phyloP scores from a whole-genome alignment of 75 land plant species.

The Selaginella moellendorffii region DNA sequence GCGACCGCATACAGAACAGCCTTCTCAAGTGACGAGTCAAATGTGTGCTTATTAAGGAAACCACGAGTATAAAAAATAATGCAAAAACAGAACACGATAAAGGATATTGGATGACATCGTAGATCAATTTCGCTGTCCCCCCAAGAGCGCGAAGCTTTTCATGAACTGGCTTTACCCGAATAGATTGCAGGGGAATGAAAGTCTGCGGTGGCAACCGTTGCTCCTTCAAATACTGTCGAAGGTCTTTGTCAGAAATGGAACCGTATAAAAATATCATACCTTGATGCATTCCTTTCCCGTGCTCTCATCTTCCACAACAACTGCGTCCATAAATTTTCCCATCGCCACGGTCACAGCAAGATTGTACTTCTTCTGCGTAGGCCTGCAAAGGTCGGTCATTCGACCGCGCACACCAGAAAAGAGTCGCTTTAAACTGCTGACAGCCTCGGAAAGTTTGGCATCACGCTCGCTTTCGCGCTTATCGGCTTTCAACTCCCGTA shows the following conservation, averaged over 20 bases:
- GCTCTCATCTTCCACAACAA: slow-evolving; percentile 91
- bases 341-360: slow-evolving; percentile 97
- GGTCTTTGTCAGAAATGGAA: not conserved
- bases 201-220: slow-evolving; percentile 92
- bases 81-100: not conserved
- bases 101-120: slow-evolving; percentile 96
- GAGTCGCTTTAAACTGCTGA: slow-evolving; percentile 69
- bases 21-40: slow-evolving; percentile 73
- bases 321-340: slow-evolving; percentile 99
- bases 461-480: slow-evolving; percentile 92
- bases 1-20: slow-evolving; percentile 90
- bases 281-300: slow-evolving; percentile 98
- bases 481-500: slow-evolving; percentile 93
- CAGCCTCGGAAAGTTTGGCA: slow-evolving; percentile 70
- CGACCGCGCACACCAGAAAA: slow-evolving; percentile 99
- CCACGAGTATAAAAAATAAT: not conserved
- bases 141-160: slow-evolving; percentile 76
- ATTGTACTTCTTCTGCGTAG: slow-evolving; percentile 76
- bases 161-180: slow-evolving; percentile 74
- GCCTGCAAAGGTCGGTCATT: slow-evolving; percentile 93
- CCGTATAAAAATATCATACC: slow-evolving; percentile 25
- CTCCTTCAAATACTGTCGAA: slow-evolving; percentile 97
- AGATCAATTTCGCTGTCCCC: slow-evolving; percentile 69
- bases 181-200: slow-evolving; percentile 83
- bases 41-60: slow-evolving; percentile 43